Evolutionary conservation across 2,329 filamentous ascomycete genomes (phyloP), one percentile per base, ranked within the genome.

Genomic region (Colletotrichum sp.): DNA sequence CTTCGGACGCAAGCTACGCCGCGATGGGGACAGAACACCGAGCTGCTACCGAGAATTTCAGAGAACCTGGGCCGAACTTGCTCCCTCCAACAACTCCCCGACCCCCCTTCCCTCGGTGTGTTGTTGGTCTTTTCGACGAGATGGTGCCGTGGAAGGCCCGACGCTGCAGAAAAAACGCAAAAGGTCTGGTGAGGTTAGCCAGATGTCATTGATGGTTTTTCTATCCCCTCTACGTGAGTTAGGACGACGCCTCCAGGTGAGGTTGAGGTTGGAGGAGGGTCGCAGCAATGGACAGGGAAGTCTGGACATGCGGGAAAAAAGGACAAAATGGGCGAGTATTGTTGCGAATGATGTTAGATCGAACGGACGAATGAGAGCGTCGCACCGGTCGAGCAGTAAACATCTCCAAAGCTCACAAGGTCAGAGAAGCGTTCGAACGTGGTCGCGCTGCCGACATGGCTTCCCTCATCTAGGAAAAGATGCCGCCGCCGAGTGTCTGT

Each of bases 121-220:
- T 21, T 18, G 10, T 48, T 13, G 6, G 43, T 48, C 7, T 69
- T 58, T 68, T 48, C 38, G 28, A 69, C 74, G 74, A 76, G 65
- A 52, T 76, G 66, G 71, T 74, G 65, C 74, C 74, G 65, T 70
- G 74, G 55, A 76, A 74, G 74, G 60, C 61, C 74, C 74, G 74
- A 65, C 60, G 48, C 34, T 48, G 71, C 26, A 32, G 30, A 21
- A n/a, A 15, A 55, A 32, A 55, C 16, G 52, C n/a, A 18, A 43
- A 15, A 36, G 18, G 58, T 36, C 21, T 28, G 21, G 24, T 58
- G 36, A n/a, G 34, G 48, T 52, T 18, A 26, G 52, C 66, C 28
- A n/a, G 55, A 43, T 64, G 69, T 67, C 64, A 57, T 15, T 28
- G 15, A 68, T 60, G 18, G 55, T 43, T 67, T 57, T 48, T 32